Base-by-base conservation (phyloP, 1,284 basidiomycete species). In the Boletus mariae region DNA sequence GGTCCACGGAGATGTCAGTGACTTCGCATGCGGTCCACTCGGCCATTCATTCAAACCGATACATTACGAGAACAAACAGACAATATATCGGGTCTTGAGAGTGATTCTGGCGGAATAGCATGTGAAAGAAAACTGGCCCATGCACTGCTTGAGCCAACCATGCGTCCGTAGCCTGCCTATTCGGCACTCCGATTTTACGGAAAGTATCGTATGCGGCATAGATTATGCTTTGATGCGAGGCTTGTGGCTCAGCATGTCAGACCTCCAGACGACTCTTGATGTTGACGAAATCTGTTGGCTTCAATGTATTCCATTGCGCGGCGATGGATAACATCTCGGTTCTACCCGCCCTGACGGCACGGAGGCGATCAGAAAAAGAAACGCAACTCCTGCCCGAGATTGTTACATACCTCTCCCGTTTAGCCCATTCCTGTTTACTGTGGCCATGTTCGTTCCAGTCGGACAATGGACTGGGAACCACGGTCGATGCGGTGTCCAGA, bases 251-350 rank as follows among this genome's bases (percentile, higher is more conserved):
- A 41, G 37, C 32, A 29, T 28, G 38, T 80, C 66, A 82, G 52
- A 82, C 79, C 45, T 74, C 77, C 53, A 83, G 73, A 57, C 70
- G 75, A 47, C 64, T 68, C 60, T 83, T 83, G 67, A 81, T 67
- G 38, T 63, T 63, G 46, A 80, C 64, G 59, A 83, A 81, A 55
- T 83, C 78, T 17, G 70, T 62, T 1, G 77, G 66, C 52, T 68
- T 70, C 59, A 83, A 63, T 15, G 64, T 72, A 32, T 66, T 63
- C 80, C 80, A 84, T 53, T 71, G 61, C 11, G 67, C 67, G 40
- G 73, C 62, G 40, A 84, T 61, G 59, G 72, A 60, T 23, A 64
- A 65, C 74, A 83, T 81, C 64, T 82, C 78, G 52, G 67, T 67
- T 60, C 74, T 79, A 43, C 81, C 82, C 49, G 72, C 67, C 54